Conservation (phyloP, 768 basidiomycete species). For the Lactifluus pinguis region DNA sequence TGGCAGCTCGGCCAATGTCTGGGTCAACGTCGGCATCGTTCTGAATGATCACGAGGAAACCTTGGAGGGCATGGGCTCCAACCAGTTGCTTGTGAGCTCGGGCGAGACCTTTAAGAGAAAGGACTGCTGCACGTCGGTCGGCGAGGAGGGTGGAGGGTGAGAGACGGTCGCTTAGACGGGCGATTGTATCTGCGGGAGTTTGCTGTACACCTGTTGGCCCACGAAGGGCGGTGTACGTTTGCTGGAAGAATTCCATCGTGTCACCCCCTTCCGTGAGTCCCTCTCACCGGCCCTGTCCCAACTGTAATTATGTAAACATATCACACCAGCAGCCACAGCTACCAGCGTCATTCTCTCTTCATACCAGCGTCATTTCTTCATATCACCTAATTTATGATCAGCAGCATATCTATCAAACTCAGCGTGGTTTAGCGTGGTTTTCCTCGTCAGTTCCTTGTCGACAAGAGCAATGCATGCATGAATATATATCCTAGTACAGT, state of each 20-base stretch:
- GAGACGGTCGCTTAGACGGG: constrained; percentile 79
- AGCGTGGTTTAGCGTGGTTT: not conserved
- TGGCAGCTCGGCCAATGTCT: constrained; percentile 84
- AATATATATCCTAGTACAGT: not conserved
- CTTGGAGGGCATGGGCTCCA: constrained; percentile 64
- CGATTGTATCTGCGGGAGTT: constrained; percentile 77
- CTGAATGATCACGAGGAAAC: constrained; percentile 71
- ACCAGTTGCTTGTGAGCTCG: constrained; percentile 90
- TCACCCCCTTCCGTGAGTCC: not conserved
- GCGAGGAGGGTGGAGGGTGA: constrained; percentile 84
- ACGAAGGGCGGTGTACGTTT: constrained; percentile 78
- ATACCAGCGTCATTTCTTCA: not conserved
- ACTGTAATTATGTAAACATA: not conserved
- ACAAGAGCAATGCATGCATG: not conserved
- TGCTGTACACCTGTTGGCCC: constrained; percentile 80
- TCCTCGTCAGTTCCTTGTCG: too few species aligned
- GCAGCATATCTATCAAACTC: not conserved
- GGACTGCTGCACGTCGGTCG: constrained; percentile 88
- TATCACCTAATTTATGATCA: not conserved
- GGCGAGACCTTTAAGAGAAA: constrained; percentile 85
- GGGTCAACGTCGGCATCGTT: constrained; percentile 86
- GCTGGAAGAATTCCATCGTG: constrained; percentile 74
- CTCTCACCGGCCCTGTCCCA: not conserved
- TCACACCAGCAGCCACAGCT: not conserved
- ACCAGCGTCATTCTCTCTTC: too few species aligned